Conservation (phyloP, 768 basidiomycete genomes). For the Serendipita sp. region DNA sequence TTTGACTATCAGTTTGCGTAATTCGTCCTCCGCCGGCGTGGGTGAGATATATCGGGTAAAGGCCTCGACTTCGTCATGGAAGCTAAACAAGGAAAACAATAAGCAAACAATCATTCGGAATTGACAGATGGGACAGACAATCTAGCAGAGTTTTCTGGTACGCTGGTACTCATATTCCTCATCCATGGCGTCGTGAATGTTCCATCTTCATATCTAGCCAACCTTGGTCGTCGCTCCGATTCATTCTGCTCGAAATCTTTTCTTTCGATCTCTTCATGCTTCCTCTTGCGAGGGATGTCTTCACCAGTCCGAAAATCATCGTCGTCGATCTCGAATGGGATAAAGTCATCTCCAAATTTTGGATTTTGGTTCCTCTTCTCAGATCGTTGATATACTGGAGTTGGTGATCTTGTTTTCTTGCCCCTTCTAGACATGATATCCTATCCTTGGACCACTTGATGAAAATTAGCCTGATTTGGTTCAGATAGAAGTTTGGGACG, state of each 20-base stretch:
- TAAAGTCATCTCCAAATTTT: background rate
- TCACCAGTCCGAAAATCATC: background rate
- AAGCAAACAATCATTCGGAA: background rate
- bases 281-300: background rate
- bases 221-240: background rate
- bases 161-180: background rate
- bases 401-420: background rate
- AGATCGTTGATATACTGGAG: background rate
- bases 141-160: background rate
- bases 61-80: conserved; percentile 74
- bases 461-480: no score
- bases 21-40: conserved; percentile 67
- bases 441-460: no score
- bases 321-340: background rate
- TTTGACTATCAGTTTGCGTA: conserved; percentile 56
- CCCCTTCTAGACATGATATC: no score
- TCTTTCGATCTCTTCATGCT: background rate
- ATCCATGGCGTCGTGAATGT: conserved; percentile 4
- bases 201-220: conserved; percentile 1
- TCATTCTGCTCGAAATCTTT: background rate
- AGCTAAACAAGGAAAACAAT: conserved; percentile 30
- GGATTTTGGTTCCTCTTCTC: background rate
- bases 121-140: background rate
- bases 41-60: conserved; percentile 84
- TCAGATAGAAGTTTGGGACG: no score